Evolutionary conservation across 305 asterid genomes (phyloP).

Genomic region (Plantago coronopus): DNA sequence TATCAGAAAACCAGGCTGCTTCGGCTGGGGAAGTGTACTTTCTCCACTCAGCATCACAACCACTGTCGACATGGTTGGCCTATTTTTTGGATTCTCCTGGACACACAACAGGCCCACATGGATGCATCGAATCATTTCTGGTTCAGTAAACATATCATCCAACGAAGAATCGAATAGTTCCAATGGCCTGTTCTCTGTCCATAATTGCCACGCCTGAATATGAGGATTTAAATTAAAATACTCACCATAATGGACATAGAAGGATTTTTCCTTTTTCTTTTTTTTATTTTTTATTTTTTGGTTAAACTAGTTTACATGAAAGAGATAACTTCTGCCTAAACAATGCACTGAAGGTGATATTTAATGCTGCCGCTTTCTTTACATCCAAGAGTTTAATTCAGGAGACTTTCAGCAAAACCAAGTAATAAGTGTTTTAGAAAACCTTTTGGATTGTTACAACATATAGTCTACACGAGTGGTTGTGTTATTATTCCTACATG

Average conservation of each 20-base stretch:
- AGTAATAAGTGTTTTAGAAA: neutral
- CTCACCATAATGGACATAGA: neutral
- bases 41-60: slow-evolving; percentile 6
- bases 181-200: slow-evolving; percentile 4
- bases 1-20: slow-evolving; percentile 5
- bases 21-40: slow-evolving; percentile 5
- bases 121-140: slow-evolving; percentile 10
- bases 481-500: neutral
- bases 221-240: neutral
- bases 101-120: slow-evolving; percentile 3
- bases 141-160: neutral
- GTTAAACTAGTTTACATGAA: too few species aligned
- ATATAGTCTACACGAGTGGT: too few species aligned
- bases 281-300: too few species aligned
- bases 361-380: too few species aligned
- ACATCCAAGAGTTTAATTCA: too few species aligned
- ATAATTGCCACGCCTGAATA: neutral
- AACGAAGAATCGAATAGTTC: neutral
- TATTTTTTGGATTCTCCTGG: slow-evolving; percentile 2
- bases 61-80: slow-evolving; percentile 2
- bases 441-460: neutral
- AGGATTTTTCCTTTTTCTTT: too few species aligned
- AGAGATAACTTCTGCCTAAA: too few species aligned
- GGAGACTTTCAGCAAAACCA: too few species aligned
- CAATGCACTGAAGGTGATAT: too few species aligned